phyloP scores from a whole-genome alignment of 768 basidiomycete genomes.

The Crassisporium funariophilum region DNA sequence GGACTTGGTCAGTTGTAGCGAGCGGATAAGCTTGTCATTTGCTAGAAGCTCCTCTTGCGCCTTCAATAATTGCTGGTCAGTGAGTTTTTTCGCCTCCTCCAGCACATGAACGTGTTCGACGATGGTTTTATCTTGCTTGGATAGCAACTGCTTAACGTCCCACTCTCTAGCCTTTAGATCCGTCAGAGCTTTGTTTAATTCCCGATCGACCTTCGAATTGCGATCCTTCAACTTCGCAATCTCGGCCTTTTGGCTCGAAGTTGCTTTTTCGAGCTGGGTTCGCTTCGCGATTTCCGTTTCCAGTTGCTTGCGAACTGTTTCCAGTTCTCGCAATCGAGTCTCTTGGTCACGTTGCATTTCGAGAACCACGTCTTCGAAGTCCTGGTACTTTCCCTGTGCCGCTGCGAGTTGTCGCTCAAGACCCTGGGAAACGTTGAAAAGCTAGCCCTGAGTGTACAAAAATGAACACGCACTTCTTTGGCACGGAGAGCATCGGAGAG shows the following conservation, averaged over 20 bases:
- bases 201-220: slow-evolving; percentile 72
- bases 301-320: slow-evolving; percentile 69
- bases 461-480: slow-evolving; percentile 67
- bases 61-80: slow-evolving; percentile 86
- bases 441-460: neutral
- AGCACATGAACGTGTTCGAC: slow-evolving; percentile 97
- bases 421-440: slow-evolving; percentile 42
- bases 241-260: slow-evolving; percentile 68
- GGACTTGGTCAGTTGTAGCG: slow-evolving; percentile 81
- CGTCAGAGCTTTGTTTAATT: slow-evolving; percentile 76
- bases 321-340: slow-evolving; percentile 70
- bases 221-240: slow-evolving; percentile 67
- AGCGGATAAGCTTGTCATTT: slow-evolving; percentile 75
- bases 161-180: slow-evolving; percentile 83
- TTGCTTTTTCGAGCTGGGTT: slow-evolving; percentile 69
- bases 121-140: slow-evolving; percentile 94
- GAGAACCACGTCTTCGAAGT: slow-evolving; percentile 86
- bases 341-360: slow-evolving; percentile 84
- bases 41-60: slow-evolving; percentile 78
- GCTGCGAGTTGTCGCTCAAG: slow-evolving; percentile 76
- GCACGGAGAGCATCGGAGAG: slow-evolving; percentile 59
- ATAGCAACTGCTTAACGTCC: slow-evolving; percentile 84
- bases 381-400: slow-evolving; percentile 75
- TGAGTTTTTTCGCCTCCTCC: slow-evolving; percentile 93
- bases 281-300: slow-evolving; percentile 74